These are phyloP conservation scores for Hanseniaspora lindneri DNA, from an alignment of 805 yeast species.

Conservation along the genomic window DNA sequence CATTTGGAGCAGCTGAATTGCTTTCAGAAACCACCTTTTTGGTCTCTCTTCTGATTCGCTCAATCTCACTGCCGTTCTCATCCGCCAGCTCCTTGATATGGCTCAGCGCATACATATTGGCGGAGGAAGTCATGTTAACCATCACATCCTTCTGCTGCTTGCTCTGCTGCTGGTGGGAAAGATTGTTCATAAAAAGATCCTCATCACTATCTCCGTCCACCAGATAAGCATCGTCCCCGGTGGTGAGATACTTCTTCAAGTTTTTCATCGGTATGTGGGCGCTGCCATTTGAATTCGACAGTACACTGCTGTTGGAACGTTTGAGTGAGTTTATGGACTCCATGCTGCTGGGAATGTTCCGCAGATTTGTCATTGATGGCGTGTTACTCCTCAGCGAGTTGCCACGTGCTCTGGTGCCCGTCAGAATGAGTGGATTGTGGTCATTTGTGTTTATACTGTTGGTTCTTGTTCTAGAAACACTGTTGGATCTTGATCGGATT, in stretches of 20 bases:
- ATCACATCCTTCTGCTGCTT: constrained; percentile 16
- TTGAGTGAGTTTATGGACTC: constrained; percentile 8
- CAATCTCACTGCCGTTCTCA: constrained; percentile 19
- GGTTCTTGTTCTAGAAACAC: constrained; percentile 13
- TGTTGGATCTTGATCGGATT: constrained; percentile 9
- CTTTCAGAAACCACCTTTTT: background rate
- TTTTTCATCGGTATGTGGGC: constrained; percentile 38
- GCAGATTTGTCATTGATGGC: background rate
- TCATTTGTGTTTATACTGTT: background rate
- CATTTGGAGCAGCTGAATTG: background rate
- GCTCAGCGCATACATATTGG: background rate
- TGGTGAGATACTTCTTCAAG: constrained; percentile 9
- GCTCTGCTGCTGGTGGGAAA: constrained; percentile 18
- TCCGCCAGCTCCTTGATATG: background rate
- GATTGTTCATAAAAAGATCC: constrained; percentile 31
- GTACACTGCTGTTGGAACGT: constrained; percentile 4
- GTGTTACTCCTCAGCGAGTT: background rate
- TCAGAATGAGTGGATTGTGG: background rate
- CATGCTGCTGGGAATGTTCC: constrained; percentile 7
- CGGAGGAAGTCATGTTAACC: constrained; percentile 14
- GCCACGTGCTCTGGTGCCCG: background rate
- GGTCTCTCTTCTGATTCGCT: constrained; percentile 3
- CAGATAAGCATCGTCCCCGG: constrained; percentile 21
- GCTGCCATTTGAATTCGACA: constrained; percentile 23
- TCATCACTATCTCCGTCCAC: constrained; percentile 25